Evolutionary conservation across 2,329 filamentous ascomycete species (phyloP), one percentile per base, ranked within the genome.

Genomic region (Fusarium sublunatum): DNA sequence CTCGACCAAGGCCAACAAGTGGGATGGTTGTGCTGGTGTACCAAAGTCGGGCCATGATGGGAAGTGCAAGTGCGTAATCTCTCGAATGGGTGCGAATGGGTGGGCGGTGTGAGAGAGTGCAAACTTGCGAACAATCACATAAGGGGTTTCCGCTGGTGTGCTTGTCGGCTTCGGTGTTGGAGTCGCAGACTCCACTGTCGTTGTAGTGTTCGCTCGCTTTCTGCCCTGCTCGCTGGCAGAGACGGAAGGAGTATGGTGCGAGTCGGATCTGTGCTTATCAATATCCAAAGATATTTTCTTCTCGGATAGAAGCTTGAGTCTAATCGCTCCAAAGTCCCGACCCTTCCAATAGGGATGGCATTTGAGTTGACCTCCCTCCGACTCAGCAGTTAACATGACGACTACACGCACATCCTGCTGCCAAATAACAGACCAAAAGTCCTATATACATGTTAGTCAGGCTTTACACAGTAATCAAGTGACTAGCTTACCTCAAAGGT

Each of bases 391-490:
- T 66, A 99, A 83, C 90, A 97, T 98, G 64, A 98, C 93, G 61
- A 99, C 90, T 25, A 98, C 91, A 47, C 94, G 90, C 4, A 96
- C 89, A 73, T 98, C 93, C 76, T 98, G 91, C 73, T 98, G 93
- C 95, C 95, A 99, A 28, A 98, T 84, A 10, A 97, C 90, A 58
- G 92, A 94, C 95, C 95, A 99, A 73, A 99, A 99, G 75, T 99
- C 95, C 91, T 95, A 67, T 4, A 34, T 46, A 7, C 4, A 41
- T 24, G 71, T 80, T 66, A 79, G 72, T 49, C 6, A 43, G 34
- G 26, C 22, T 19, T 25, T 5, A 4, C 12, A 34, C 22, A 25
- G 13, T 32, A 5, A 7, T 5, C 28, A 24, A 38, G 32, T 26
- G 4, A 3, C 6, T 26, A 34, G 15, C 88, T 82, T 80, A 94